A percentile compares a stretch with the other conserved stretches of the same genome.
Conservation (phyloP, 805 yeast genomes). For the Candida coleopterorum region DNA sequence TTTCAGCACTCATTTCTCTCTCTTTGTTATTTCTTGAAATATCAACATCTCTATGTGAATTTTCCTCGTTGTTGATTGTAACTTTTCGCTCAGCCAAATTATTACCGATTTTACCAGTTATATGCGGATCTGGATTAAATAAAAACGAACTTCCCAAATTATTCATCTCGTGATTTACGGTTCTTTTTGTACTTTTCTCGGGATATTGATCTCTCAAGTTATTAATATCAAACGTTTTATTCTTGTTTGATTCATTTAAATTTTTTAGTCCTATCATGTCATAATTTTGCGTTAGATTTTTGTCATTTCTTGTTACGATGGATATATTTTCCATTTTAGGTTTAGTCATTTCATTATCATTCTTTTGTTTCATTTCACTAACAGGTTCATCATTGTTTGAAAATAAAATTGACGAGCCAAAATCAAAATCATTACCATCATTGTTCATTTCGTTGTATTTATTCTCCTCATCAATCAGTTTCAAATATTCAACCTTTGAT, state of each 20-base stretch:
- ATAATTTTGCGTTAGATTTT: too few relatives aligned
- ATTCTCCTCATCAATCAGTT: constrained; percentile 23
- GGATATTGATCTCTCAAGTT: neutral
- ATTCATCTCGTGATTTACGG: neutral
- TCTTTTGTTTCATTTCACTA: too few relatives aligned
- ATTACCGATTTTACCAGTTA: constrained; percentile 5
- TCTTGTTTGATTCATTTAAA: too few relatives aligned
- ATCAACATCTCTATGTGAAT: neutral
- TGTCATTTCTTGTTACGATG: too few relatives aligned
- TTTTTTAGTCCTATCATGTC: too few relatives aligned
- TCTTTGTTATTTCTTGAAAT: too few relatives aligned
- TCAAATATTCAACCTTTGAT: constrained; percentile 39
- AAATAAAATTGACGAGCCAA: constrained; percentile 21
- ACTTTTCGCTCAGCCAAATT: neutral
- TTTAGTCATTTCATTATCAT: too few relatives aligned
- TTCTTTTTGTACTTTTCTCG: neutral
- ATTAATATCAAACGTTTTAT: too few relatives aligned
- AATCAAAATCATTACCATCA: constrained; percentile 7
- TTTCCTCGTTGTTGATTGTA: too few relatives aligned
- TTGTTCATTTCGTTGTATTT: constrained; percentile 4
- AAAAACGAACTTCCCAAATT: constrained; percentile 8
- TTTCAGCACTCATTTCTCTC: neutral
- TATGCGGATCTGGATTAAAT: constrained; percentile 4
- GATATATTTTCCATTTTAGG: too few relatives aligned
- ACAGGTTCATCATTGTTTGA: neutral